Evolutionary conservation across 345 rosid genomes (phyloP).

Genomic region (Sonneratia caseolaris): DNA sequence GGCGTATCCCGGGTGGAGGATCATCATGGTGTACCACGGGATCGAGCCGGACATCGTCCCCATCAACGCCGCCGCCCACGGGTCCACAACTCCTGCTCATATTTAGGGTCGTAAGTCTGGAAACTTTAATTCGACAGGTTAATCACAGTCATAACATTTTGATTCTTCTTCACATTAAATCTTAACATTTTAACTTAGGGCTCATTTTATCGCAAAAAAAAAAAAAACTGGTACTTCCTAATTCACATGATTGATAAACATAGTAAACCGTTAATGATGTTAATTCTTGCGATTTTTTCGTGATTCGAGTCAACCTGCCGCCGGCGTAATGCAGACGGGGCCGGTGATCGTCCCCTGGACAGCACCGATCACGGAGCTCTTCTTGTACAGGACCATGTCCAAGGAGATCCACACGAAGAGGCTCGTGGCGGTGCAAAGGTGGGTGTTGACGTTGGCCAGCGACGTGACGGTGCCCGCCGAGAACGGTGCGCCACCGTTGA

Average conservation of each 20-base stretch:
- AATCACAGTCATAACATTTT: no score
- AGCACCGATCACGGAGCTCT: slow-evolving; percentile 52
- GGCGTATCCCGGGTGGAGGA: slow-evolving; percentile 32
- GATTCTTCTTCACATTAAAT: no score
- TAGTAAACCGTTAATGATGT: no score
- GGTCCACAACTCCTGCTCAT: slow-evolving; percentile 37
- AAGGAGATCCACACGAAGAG: slow-evolving; percentile 45
- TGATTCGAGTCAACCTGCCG: slow-evolving; percentile 27
- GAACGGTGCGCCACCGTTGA: slow-evolving; percentile 57
- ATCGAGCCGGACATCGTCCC: slow-evolving; percentile 35
- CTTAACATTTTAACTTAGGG: no score
- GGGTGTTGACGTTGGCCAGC: slow-evolving; percentile 44
- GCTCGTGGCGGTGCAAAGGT: slow-evolving; percentile 48
- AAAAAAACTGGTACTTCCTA: no score
- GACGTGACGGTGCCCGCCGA: slow-evolving; percentile 22
- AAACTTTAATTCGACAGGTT: no score
- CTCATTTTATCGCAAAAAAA: no score
- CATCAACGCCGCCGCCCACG: slow-evolving; percentile 54
- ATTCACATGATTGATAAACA: no score
- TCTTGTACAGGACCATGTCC: slow-evolving; percentile 45
- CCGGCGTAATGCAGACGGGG: slow-evolving; percentile 63
- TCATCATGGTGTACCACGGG: slow-evolving; percentile 68
- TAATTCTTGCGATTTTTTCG: no score
- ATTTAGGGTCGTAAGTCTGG: no score
- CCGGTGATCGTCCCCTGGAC: slow-evolving; percentile 66